Evolutionary conservation across 257 asterid genomes (phyloP).

Genomic region (Scutellaria galericulata): DNA sequence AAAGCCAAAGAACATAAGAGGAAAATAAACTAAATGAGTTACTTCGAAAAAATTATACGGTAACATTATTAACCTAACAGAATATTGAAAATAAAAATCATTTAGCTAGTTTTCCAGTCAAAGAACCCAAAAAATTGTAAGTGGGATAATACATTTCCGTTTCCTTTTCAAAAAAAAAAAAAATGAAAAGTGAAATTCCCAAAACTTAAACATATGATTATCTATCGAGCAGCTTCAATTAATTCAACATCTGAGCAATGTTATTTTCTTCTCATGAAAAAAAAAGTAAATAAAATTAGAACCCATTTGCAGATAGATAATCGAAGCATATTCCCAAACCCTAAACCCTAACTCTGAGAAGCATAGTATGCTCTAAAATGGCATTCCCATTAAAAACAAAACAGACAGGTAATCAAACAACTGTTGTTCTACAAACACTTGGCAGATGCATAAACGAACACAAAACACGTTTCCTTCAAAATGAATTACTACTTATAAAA

Average conservation of each 20-base stretch:
- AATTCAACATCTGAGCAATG: slow-evolving; percentile 10
- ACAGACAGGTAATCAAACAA: neutral
- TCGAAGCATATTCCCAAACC: slow-evolving; percentile 27
- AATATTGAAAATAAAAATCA: neutral
- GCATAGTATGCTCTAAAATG: neutral
- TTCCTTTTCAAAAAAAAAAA: no score
- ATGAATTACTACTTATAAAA: neutral
- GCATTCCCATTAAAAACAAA: neutral
- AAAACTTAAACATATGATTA: neutral
- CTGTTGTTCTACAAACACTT: slow-evolving; percentile 18
- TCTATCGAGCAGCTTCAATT: neutral
- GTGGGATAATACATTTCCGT: no score
- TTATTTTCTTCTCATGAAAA: neutral
- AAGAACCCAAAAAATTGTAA: no score
- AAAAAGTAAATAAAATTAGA: neutral
- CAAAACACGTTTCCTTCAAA: neutral
- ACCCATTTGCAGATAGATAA: neutral
- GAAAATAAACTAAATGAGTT: neutral
- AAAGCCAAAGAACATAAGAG: neutral
- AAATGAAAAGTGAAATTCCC: neutral
- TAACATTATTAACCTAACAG: neutral
- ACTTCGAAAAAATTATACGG: neutral
- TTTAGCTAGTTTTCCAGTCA: neutral
- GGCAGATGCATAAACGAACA: slow-evolving; percentile 4
- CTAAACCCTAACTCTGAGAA: slow-evolving; percentile 28